Conservation (phyloP, 495 filamentous ascomycete species). For the Xylaria bambusicola region DNA sequence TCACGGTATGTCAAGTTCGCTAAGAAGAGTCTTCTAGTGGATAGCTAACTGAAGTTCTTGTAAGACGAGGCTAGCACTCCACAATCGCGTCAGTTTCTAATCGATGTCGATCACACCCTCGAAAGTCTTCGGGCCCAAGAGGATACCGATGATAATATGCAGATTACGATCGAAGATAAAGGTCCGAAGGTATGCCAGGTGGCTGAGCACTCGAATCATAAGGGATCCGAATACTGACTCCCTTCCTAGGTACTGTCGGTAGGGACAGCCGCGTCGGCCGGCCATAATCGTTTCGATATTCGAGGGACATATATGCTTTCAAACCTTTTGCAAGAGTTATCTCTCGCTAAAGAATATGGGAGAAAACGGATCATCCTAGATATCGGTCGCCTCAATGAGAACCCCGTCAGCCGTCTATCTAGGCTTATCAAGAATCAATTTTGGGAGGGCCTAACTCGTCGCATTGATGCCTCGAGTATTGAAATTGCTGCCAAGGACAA, state of each 20-base stretch:
- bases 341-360: slow-evolving; percentile 82
- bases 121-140: slow-evolving; percentile 72
- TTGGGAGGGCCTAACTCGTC: slow-evolving; percentile 84
- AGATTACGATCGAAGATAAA: slow-evolving; percentile 94
- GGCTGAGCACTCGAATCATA: background rate
- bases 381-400: slow-evolving; percentile 84
- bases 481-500: slow-evolving; percentile 80
- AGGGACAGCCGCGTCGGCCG: slow-evolving; percentile 82
- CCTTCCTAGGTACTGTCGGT: slow-evolving; percentile 66
- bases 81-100: slow-evolving; percentile 67
- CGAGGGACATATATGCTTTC: slow-evolving; percentile 95
- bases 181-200: slow-evolving; percentile 77
- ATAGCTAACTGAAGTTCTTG: background rate
- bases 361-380: slow-evolving; percentile 84
- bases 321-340: slow-evolving; percentile 91
- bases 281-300: slow-evolving; percentile 80
- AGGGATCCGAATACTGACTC: background rate
- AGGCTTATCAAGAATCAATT: slow-evolving; percentile 85
- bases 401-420: slow-evolving; percentile 82
- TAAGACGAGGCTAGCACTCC: slow-evolving; percentile 49
- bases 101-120: slow-evolving; percentile 76
- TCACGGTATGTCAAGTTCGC: slow-evolving; percentile 38
- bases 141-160: slow-evolving; percentile 86
- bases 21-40: background rate
- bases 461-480: slow-evolving; percentile 87